phyloP scores from a whole-genome alignment of 495 filamentous ascomycete genomes.

The Glutinoglossum americanum region DNA sequence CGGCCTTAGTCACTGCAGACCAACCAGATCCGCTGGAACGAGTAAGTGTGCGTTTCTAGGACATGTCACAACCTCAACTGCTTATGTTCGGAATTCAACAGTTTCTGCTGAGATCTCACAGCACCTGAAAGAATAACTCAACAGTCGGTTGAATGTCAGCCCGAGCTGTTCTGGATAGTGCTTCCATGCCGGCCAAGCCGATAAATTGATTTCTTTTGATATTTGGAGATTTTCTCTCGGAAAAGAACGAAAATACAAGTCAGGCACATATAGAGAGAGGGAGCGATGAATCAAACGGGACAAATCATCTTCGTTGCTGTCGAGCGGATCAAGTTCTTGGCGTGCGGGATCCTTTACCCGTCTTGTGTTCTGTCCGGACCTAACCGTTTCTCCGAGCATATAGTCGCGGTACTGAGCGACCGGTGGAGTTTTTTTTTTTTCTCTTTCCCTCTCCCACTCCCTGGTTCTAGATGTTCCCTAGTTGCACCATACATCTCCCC shows the following conservation, averaged over 20 bases:
- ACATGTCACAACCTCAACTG: background rate
- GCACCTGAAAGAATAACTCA: background rate
- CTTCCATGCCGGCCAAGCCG: background rate
- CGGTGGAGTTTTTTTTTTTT: background rate
- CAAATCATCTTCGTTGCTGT: background rate
- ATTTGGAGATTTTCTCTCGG: background rate
- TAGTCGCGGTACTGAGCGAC: background rate
- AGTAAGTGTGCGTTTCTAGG: slow-evolving; percentile 1
- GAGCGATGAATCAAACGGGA: background rate
- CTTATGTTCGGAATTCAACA: background rate
- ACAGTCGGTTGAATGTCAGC: background rate
- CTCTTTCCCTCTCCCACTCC: background rate
- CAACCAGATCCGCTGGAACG: slow-evolving; percentile 43
- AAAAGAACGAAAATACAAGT: background rate
- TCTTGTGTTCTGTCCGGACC: background rate
- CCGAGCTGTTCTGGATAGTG: background rate
- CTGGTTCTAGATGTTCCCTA: background rate
- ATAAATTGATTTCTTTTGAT: background rate
- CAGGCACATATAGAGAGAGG: background rate
- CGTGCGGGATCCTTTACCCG: background rate
- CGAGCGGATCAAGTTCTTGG: background rate
- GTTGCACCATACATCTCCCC: background rate
- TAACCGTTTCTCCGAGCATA: background rate
- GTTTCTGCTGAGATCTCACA: background rate
- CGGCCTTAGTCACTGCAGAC: slow-evolving; percentile 34